Percentiles rank a stretch among this genome's conserved stretches.
These are phyloP conservation scores for Agarophyton chilense DNA, from an alignment of 23 red algal genomes.

Conservation along the genomic window DNA sequence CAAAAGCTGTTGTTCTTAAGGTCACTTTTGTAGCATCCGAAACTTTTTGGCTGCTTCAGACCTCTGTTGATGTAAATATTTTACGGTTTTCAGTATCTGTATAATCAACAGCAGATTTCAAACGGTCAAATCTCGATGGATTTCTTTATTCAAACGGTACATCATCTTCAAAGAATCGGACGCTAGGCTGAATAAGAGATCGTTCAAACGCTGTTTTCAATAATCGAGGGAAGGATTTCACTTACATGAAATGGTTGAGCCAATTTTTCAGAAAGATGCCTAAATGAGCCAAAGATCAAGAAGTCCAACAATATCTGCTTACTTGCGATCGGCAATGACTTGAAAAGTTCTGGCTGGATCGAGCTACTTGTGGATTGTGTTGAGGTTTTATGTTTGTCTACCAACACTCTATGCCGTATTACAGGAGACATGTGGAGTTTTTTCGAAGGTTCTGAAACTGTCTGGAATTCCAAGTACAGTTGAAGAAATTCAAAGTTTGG, in stretches of 20 bases:
- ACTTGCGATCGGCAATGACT: background rate
- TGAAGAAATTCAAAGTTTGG: background rate
- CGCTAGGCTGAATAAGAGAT: background rate
- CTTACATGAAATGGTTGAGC: background rate
- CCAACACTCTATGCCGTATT: slow-evolving; percentile 7
- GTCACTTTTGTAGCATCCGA: too few relatives aligned
- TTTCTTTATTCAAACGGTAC: background rate
- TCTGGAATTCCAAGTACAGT: background rate
- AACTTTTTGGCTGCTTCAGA: too few relatives aligned
- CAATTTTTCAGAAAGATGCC: slow-evolving; percentile 3
- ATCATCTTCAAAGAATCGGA: slow-evolving; percentile 3
- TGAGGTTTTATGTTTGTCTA: background rate
- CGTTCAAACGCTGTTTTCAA: slow-evolving; percentile 2
- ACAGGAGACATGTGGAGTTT: background rate
- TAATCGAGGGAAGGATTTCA: background rate
- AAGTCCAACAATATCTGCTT: background rate
- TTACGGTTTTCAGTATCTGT: background rate
- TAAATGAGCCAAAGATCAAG: background rate
- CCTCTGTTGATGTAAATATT: background rate
- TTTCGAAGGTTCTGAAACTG: background rate
- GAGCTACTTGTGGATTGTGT: slow-evolving; percentile 3
- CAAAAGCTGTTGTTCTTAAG: too few relatives aligned
- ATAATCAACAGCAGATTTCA: background rate
- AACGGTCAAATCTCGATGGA: background rate
- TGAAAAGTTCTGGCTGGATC: background rate